These are phyloP conservation scores for Pseudognaphalium luteoalbum DNA, from an alignment of 129 eudicot genomes.

Conservation along the genomic window DNA sequence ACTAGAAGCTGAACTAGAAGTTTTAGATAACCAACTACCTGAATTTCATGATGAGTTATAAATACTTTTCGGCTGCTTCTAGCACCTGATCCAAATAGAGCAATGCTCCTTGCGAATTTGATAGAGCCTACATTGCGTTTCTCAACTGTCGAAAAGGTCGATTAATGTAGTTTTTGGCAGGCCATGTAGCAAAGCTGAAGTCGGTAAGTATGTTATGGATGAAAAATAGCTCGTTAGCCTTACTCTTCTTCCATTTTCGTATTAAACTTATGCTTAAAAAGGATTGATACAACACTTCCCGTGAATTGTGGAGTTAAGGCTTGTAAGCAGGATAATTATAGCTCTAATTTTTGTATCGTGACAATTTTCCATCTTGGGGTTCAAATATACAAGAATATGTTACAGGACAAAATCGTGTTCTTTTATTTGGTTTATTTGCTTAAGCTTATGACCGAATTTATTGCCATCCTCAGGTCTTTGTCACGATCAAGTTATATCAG, in stretches of 20 bases:
- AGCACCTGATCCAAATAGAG: slow-evolving; percentile 19
- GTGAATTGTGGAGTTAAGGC: slow-evolving; percentile 17
- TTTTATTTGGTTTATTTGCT: no score
- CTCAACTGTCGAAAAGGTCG: background rate
- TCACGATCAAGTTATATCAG: background rate
- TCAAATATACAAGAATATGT: background rate
- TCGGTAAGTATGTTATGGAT: background rate
- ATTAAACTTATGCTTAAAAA: slow-evolving; percentile 3
- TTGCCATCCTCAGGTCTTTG: background rate
- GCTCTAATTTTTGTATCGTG: background rate
- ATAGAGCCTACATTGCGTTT: background rate
- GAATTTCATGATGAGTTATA: slow-evolving; percentile 72
- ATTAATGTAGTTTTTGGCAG: slow-evolving; percentile 12
- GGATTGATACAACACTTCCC: slow-evolving; percentile 15
- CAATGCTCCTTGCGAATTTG: background rate
- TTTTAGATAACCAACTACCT: slow-evolving; percentile 55
- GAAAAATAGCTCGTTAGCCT: slow-evolving; percentile 17
- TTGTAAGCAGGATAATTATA: slow-evolving; percentile 14
- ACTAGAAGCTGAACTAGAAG: slow-evolving; percentile 69
- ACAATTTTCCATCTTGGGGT: background rate
- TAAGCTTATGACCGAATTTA: background rate
- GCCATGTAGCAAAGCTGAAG: slow-evolving; percentile 4
- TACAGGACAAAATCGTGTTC: background rate
- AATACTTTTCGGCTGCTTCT: slow-evolving; percentile 10
- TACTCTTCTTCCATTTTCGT: slow-evolving; percentile 21